Evolutionary conservation across 768 basidiomycete genomes (phyloP).

Genomic region (Leccinum disarticulatum): DNA sequence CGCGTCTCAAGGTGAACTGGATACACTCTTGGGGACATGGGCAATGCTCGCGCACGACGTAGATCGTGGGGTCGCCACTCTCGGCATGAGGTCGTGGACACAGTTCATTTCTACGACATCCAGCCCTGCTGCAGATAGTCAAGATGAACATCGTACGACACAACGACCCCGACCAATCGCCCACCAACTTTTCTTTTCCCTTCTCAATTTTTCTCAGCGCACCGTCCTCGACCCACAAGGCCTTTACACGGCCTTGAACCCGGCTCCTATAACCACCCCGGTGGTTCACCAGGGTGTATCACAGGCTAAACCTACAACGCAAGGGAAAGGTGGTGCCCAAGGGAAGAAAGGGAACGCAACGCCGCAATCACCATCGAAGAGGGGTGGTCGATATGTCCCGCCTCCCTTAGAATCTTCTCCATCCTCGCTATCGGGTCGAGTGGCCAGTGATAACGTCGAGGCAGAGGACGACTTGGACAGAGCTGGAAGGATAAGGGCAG

Average conservation of each 20-base stretch:
- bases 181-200: conserved; percentile 30
- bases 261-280: conserved; percentile 44
- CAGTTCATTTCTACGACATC: conserved; percentile 26
- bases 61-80: conserved; percentile 57
- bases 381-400: conserved; percentile 32
- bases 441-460: conserved; percentile 33
- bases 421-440: conserved; percentile 19
- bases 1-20: conserved; percentile 48
- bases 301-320: conserved; percentile 1
- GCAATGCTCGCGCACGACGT: conserved; percentile 67
- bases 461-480: conserved; percentile 74
- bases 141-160: neutral
- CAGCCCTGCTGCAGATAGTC: conserved; percentile 5
- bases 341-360: conserved; percentile 20
- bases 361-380: conserved; percentile 31
- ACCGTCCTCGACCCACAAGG: conserved; percentile 61
- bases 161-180: conserved; percentile 25
- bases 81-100: conserved; percentile 57
- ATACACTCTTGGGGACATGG: conserved; percentile 72
- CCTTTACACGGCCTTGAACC: conserved; percentile 62
- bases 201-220: conserved; percentile 53
- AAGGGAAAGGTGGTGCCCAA: conserved; percentile 8
- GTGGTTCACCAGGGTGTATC: neutral
- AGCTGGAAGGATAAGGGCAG: conserved; percentile 65
- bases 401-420: conserved; percentile 34